phyloP scores from a whole-genome alignment of 352 stramenopile species.

The Phytophthora sp. region DNA sequence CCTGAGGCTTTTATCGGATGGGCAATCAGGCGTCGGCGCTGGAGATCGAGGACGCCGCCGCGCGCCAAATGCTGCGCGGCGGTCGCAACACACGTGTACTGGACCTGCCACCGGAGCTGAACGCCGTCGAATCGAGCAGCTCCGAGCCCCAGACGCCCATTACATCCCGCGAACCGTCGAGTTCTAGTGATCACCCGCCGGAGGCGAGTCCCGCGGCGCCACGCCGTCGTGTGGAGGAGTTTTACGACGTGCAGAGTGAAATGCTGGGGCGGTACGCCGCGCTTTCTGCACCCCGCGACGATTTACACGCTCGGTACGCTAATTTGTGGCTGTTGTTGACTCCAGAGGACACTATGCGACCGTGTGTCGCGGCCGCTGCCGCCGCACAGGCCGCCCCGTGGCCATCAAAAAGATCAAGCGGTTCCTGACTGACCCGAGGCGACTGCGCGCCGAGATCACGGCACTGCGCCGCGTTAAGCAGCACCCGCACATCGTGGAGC shows the following conservation, averaged over 20 bases:
- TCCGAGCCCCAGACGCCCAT: not conserved
- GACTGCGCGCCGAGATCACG: constrained; percentile 67
- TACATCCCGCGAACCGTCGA: not conserved
- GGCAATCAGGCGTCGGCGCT: constrained; percentile 35
- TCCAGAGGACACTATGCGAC: constrained; percentile 76
- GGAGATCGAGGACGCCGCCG: constrained; percentile 4
- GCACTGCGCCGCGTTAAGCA: constrained; percentile 61
- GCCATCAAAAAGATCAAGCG: constrained; percentile 88
- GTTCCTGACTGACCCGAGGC: constrained; percentile 76
- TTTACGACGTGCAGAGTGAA: constrained; percentile 63
- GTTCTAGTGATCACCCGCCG: not conserved
- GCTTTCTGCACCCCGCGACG: not conserved
- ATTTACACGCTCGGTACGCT: constrained; percentile 6
- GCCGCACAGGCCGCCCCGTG: constrained; percentile 54
- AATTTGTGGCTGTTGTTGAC: not conserved
- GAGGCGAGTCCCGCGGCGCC: constrained; percentile 22
- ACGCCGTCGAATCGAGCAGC: not conserved
- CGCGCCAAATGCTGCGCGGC: constrained; percentile 17
- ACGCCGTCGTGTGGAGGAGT: constrained; percentile 52
- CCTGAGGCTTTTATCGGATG: constrained; percentile 8
- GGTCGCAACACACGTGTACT: constrained; percentile 21
- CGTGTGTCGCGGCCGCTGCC: constrained; percentile 62
- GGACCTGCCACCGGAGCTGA: constrained; percentile 17
- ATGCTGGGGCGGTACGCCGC: constrained; percentile 49
- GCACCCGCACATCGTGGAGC: constrained; percentile 81